Base-by-base conservation (phyloP, 75 land plant species). In the Isoetes taiwanensis region DNA sequence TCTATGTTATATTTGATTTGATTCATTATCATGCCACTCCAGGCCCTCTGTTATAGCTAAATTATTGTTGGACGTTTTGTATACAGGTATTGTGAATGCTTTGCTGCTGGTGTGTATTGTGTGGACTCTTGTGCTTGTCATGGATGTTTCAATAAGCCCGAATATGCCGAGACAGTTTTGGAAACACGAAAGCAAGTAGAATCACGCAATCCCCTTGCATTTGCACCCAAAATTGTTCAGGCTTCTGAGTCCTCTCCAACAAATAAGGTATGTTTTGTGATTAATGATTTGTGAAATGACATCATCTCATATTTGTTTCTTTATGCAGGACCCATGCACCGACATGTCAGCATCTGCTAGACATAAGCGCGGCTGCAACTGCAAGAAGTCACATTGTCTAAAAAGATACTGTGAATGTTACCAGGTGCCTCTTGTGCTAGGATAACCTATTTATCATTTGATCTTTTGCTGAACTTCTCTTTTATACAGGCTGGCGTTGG, bases 341-440 rank as follows among this genome's bases (percentile, higher is more conserved):
- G 50, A 46, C 5, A 46, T 23, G 16, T 6, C 50, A 19, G 6
- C 12, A 8, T 46, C 50, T 6, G 50, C 50, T 8, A 46, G 50
- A 23, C 50, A 46, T n/a, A 46, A 46, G 50, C 50, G 50, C 16
- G 50, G 50, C 6, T 46, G 50, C n/a, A 46, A 46, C 16, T 46
- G 50, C 16, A 46, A 46, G 19, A 46, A 46, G 19, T 46, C 50
- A n/a, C 16, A 19, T 5, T 46, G 50, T 46, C 50, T 46, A 23
- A 46, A 46, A 46, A 46, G 14, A n/a, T 46, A 46, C 16, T 46
- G 50, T 23, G 50, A 46, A 19, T 46, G 50, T 23, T 46, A 46
- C 16, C 50, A 46, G 50, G 50, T 46, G 25, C 38, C 9, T 9
- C 14, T 14, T 9, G 14, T 5, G 5, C 50, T 19, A 46, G 50